These are phyloP conservation scores for Penicillium paxilli DNA, from an alignment of 495 filamentous ascomycete genomes.

Conservation along the genomic window DNA sequence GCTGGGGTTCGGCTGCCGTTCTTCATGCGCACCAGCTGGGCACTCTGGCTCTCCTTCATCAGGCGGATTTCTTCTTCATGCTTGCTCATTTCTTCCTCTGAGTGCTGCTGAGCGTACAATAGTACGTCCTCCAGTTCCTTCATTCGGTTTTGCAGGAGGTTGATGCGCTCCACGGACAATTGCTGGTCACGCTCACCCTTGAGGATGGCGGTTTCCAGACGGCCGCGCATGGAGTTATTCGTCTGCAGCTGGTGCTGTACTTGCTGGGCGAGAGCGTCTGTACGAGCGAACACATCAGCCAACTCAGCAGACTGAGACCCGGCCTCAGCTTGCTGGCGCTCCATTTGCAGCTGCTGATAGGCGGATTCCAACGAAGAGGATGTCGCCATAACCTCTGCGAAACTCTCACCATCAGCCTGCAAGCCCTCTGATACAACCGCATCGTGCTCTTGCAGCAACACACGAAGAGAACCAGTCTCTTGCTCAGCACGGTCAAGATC, in stretches of 20 bases:
- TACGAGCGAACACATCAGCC: conserved; percentile 66
- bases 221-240: conserved; percentile 71
- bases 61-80: conserved; percentile 83
- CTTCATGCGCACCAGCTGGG: conserved; percentile 76
- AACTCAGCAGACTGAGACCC: conserved; percentile 68
- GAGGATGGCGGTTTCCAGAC: conserved; percentile 82
- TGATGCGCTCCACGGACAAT: conserved; percentile 76
- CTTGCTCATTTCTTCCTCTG: conserved; percentile 76
- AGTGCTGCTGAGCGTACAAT: conserved; percentile 76
- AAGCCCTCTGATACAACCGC: conserved; percentile 62
- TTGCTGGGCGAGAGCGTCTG: conserved; percentile 73
- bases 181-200: conserved; percentile 86
- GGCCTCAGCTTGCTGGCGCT: conserved; percentile 68
- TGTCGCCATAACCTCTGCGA: conserved; percentile 53
- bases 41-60: conserved; percentile 74
- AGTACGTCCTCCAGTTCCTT: conserved; percentile 82
- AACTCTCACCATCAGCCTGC: conserved; percentile 41
- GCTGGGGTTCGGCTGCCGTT: conserved; percentile 45
- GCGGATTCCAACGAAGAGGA: conserved; percentile 77
- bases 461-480: conserved; percentile 79
- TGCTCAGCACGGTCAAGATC: conserved; percentile 94
- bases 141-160: conserved; percentile 75
- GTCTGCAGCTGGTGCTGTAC: conserved; percentile 75
- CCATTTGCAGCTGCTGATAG: conserved; percentile 77
- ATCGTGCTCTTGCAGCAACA: conserved; percentile 83